Conservation (phyloP, 2,329 filamentous ascomycete species). For the Pseudogymnoascus sp. region DNA sequence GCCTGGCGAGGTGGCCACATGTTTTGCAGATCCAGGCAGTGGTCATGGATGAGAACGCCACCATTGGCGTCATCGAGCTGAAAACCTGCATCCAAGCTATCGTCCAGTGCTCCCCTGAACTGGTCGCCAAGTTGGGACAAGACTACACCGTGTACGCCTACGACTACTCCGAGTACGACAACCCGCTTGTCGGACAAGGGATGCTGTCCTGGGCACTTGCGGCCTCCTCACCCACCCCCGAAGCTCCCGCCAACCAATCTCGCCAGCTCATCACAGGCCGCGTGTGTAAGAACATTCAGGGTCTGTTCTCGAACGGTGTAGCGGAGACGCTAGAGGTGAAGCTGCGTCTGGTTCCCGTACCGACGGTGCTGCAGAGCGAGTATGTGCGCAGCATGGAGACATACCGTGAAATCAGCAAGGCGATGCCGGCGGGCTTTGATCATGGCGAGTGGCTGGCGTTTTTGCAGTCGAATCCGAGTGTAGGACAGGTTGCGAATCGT, state of each 20-base stretch:
- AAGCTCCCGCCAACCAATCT: conserved; percentile 48
- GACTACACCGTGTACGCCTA: conserved; percentile 95
- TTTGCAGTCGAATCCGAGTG: conserved; percentile 57
- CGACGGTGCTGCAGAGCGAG: conserved; percentile 47
- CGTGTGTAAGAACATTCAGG: conserved; percentile 77
- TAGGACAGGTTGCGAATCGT: conserved; percentile 31
- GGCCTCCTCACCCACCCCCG: conserved; percentile 43
- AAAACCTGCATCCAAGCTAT: conserved; percentile 81
- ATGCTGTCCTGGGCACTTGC: conserved; percentile 80
- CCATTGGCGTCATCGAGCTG: conserved; percentile 79
- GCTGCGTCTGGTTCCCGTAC: conserved; percentile 71
- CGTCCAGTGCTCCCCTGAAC: conserved; percentile 69
- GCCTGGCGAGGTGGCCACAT: conserved; percentile 76
- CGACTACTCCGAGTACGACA: conserved; percentile 92
- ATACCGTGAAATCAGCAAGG: conserved; percentile 48
- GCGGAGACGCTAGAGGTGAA: conserved; percentile 91
- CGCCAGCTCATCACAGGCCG: conserved; percentile 75
- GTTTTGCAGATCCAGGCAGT: conserved; percentile 72
- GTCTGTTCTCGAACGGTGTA: conserved; percentile 72
- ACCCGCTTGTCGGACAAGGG: conserved; percentile 86
- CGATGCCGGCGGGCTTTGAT: conserved; percentile 54
- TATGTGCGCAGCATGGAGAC: conserved; percentile 52
- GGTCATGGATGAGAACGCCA: conserved; percentile 57
- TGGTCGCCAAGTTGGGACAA: conserved; percentile 60
- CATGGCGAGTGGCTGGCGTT: conserved; percentile 71